phyloP scores from a whole-genome alignment of 352 stramenopile genomes.

The Pythium coloratum region DNA sequence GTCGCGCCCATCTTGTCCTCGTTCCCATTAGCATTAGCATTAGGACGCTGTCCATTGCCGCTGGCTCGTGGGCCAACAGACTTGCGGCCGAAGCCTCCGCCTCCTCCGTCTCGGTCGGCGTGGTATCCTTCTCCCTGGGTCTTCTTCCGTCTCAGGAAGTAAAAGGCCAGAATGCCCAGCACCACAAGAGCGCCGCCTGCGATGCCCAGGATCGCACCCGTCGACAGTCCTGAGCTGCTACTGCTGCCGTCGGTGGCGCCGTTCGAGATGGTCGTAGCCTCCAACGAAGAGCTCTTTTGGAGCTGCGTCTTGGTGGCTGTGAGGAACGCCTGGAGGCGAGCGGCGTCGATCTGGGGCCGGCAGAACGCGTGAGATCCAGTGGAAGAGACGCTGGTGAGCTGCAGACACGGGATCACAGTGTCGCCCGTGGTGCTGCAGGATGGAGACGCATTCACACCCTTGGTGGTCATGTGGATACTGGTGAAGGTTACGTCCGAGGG shows the following conservation, averaged over 20 bases:
- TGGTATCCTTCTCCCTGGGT: neutral
- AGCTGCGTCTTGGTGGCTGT: constrained; percentile 18
- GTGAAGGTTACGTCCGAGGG: constrained; percentile 25
- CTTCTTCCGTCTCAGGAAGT: constrained; percentile 22
- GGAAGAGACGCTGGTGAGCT: constrained; percentile 19
- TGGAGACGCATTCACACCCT: constrained; percentile 7
- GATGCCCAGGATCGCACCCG: constrained; percentile 26
- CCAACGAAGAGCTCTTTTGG: constrained; percentile 12
- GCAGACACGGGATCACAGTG: constrained; percentile 43
- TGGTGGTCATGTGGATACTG: constrained; percentile 47
- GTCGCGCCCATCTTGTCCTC: neutral
- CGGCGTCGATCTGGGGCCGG: constrained; percentile 34
- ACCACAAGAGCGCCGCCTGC: constrained; percentile 19
- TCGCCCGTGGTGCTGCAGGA: constrained; percentile 37
- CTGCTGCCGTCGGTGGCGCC: constrained; percentile 20
- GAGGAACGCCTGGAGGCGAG: constrained; percentile 32
- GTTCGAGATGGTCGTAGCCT: neutral
- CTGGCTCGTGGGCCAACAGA: neutral
- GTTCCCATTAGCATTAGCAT: no score
- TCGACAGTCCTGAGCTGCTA: constrained; percentile 27
- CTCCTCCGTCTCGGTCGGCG: neutral
- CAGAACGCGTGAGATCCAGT: constrained; percentile 28
- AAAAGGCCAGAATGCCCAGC: constrained; percentile 16
- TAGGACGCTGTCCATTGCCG: neutral
- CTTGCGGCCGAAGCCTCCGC: constrained; percentile 12